Base-by-base conservation (phyloP, 1,139 yeast genomes). In the Suhomyces taliae region DNA sequence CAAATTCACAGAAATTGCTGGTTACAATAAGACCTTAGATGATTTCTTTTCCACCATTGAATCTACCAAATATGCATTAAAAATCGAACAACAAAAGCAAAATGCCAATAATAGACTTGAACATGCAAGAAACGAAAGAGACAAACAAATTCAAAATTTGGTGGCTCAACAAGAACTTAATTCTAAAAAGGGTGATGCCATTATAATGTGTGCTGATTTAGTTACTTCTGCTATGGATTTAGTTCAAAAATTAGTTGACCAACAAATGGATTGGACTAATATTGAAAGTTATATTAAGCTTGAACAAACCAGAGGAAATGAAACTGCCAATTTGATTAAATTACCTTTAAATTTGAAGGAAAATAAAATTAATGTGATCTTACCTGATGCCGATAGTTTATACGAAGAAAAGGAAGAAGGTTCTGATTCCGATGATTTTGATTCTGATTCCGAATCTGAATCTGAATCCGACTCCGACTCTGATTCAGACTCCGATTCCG, bases 221-320 rank as follows among this genome's bases (percentile, higher is more conserved):
- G 91, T 91, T 3, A 93, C 87, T 46, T 81, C 81, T 27, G 90
- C 95, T 41, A 84, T 81, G 49, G 69, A 64, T 11, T 85, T 89
- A 9, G 86, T 93, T 8, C 85, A 83, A 49, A 72, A 72, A 1
- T 68, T 89, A 47, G 55, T 91, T 6, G 83, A 85, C 44, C 95
- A 89, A 61, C 95, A 90, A 54, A 89, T 90, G 91, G 98, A 93
- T 62, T 93, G 99, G 99, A 78, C 82, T 33, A 87, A 90, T 53
- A 90, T 91, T 50, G 97, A 87, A 61, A 83, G 85, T 53, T 70
- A 85, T 47, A 83, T 93, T 45, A 70, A 77, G 45, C 75, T 83
- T 42, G 97, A 91, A 57, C 85, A 89, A 57, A 66, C 72, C 2
- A 79, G 85, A 53, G 85, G 85, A 0, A 87, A 87, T 57, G 64